Evolutionary conservation across 768 basidiomycete species (phyloP).

Genomic region (Suillus brevipes): DNA sequence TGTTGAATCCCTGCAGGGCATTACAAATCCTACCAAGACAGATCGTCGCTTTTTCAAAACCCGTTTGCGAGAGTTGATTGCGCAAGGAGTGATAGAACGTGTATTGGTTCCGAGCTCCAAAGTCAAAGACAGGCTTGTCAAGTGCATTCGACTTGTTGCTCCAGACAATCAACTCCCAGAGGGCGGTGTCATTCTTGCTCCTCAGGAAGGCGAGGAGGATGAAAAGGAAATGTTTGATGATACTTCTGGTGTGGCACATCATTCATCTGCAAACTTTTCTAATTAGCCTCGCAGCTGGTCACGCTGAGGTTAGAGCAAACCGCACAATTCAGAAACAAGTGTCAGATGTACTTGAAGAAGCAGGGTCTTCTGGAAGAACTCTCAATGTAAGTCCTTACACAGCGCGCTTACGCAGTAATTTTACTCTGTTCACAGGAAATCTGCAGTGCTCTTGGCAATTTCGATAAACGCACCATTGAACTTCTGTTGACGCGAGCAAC

Average conservation of each 20-base stretch:
- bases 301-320: slow-evolving; percentile 53
- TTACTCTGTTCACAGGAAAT: slow-evolving; percentile 51
- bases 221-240: slow-evolving; percentile 38
- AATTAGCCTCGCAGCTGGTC: slow-evolving; percentile 26
- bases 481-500: slow-evolving; percentile 72
- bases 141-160: slow-evolving; percentile 66
- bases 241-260: slow-evolving; percentile 30
- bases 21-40: slow-evolving; percentile 68
- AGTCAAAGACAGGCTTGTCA: slow-evolving; percentile 46
- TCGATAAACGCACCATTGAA: slow-evolving; percentile 83
- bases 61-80: slow-evolving; percentile 70
- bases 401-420: background rate
- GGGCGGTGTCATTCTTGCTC: slow-evolving; percentile 34
- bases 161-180: slow-evolving; percentile 38
- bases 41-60: slow-evolving; percentile 83
- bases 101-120: slow-evolving; percentile 65
- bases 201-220: slow-evolving; percentile 42
- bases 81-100: slow-evolving; percentile 73
- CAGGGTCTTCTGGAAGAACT: slow-evolving; percentile 70
- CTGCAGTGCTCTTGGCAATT: slow-evolving; percentile 58
- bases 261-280: background rate
- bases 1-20: slow-evolving; percentile 53
- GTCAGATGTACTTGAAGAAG: slow-evolving; percentile 66
- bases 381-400: slow-evolving; percentile 50
- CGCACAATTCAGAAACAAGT: slow-evolving; percentile 79